Base-by-base conservation (phyloP, 495 filamentous ascomycete species). In the Penicillium dipodomyicola region DNA sequence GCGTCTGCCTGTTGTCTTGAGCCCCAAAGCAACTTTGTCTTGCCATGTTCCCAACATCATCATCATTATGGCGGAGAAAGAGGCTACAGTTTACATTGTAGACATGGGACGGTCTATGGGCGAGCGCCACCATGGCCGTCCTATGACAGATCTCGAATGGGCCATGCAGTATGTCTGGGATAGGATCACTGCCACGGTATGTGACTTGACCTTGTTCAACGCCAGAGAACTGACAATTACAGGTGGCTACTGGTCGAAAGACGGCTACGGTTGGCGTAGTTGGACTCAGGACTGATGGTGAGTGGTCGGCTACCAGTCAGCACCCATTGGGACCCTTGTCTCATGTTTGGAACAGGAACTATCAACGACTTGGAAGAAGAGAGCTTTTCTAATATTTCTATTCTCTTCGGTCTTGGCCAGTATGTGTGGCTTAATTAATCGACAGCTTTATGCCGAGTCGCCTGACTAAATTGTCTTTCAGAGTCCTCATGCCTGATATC, bases 141-240 rank as follows among this genome's bases (percentile, higher is more conserved):
- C 71, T 7, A 80, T 92, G 65, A 87, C 89, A 15, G 89, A 97
- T 72, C 83, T 97, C 4, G 90, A 96, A 53, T 97, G 84, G 80
- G 82, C 85, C 19, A 87, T 97, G 88, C 83, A 83, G 53, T 99
- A 96, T 78, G 84, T 99, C 47, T 99, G 94, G 94, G 94, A 97
- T 71, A 91, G 86, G 63, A 95, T 97, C 62, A 90, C 90, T 1
- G 84, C 81, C 20, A 96, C 90, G 10, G 85, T 88, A 68, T 32
- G 75, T 63, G n/a, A 37, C 29, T 49, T 27, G 10, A 4, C 0
- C 6, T 20, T 39, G 5, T 12, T 19, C n/a, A 30, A 25, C 32
- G 25, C 17, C 37, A 20, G 27, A 7, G 5, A 6, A 35, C 45
- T 59, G 27, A 58, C 32, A 6, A 12, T 30, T 8, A 1, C n/a